phyloP scores from a whole-genome alignment of 2,329 filamentous ascomycete genomes.

The Onygenales sp. region DNA sequence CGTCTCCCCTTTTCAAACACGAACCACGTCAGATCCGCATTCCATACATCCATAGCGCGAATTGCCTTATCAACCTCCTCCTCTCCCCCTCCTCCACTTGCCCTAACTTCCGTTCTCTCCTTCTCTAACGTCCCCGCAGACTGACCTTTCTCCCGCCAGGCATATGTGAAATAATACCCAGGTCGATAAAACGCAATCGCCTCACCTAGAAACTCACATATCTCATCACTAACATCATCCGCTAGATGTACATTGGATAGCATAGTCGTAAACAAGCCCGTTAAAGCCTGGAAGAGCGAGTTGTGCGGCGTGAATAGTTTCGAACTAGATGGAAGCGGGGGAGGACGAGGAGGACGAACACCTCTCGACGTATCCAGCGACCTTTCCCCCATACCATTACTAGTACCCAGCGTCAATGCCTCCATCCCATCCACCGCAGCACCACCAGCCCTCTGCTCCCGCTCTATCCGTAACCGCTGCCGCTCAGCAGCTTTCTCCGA shows the following conservation, averaged over 20 bases:
- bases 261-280: constrained; percentile 29
- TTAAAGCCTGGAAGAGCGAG: constrained; percentile 28
- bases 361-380: background rate
- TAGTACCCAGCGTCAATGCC: background rate
- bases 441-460: background rate
- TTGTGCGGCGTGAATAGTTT: constrained; percentile 31
- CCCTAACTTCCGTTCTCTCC: constrained; percentile 14
- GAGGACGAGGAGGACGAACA: constrained; percentile 6
- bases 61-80: constrained; percentile 18
- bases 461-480: constrained; percentile 18
- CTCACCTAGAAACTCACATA: constrained; percentile 28
- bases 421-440: background rate
- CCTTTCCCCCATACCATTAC: too few species aligned
- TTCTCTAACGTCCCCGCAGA: background rate
- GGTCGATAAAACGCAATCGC: constrained; percentile 29
- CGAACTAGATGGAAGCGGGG: constrained; percentile 11
- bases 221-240: constrained; percentile 29
- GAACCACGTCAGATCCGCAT: constrained; percentile 33
- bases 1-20: constrained; percentile 20
- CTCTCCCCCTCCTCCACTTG: constrained; percentile 19
- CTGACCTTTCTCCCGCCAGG: constrained; percentile 4
- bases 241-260: constrained; percentile 31
- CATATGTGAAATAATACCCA: constrained; percentile 21
- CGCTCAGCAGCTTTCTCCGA: constrained; percentile 27
- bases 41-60: constrained; percentile 32